Base-by-base conservation (phyloP, 2,329 filamentous ascomycete genomes). In the Fusarium sambucinum region DNA sequence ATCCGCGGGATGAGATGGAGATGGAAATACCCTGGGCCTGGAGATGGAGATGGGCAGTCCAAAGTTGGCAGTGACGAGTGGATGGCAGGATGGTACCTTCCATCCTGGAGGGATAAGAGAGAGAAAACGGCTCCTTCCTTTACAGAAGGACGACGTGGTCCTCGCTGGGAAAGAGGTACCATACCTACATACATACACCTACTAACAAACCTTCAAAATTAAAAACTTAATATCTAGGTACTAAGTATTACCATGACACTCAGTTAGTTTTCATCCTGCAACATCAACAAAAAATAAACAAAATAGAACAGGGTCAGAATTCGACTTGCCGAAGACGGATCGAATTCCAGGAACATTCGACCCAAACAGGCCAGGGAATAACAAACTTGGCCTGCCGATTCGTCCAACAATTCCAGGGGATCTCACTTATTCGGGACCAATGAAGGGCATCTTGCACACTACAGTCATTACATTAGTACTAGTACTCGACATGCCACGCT, bases 291-390 rank as follows among this genome's bases (percentile, higher is more conserved):
- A 44, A 41, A 55, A 65, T 46, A 62, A 69, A 66, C 55, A 61
- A 47, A 51, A 51, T 51, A 51, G 40, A 55, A 55, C 56, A 57
- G 42, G 57, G 66, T 53, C 57, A 59, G 47, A 41, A 50, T 61
- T 42, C 42, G 35, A 58, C 47, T 66, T 66, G 61, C 66, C 66
- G 59, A 67, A 63, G 56, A 41, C 53, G 66, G 66, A 63, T 67
- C 53, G 33, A 63, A 59, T 59, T 38, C 63, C 66, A 69, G 62
- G 57, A 67, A 69, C 66, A 69, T 62, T 69, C 62, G 52, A 69
- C 61, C 61, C 41, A 69, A 69, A 67, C 33, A 46, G 63, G 45
- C 30, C 69, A 70, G 63, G 71, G 71, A 72, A 70, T 19, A 48
- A 55, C 61, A 64, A 59, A 64, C 59, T 52, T 46, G 61, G 46